Base-by-base conservation (phyloP, 2,329 filamentous ascomycete species). In the Geoglossum cookeanum region DNA sequence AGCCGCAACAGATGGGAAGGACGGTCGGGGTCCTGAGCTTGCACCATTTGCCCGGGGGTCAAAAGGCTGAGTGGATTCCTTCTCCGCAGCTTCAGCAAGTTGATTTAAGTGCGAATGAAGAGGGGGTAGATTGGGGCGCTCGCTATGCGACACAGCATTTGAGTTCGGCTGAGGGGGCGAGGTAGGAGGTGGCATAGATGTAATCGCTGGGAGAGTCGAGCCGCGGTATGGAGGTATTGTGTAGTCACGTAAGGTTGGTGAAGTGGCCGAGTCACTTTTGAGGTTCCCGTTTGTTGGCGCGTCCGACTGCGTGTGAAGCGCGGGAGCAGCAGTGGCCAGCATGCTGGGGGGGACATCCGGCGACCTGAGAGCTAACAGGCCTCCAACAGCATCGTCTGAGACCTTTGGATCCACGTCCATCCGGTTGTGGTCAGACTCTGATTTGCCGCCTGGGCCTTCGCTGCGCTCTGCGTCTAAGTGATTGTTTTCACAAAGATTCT, bases 81-180 rank as follows among this genome's bases (percentile, higher is more conserved):
- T 42, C n/a, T 58, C 48, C 22, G 56, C 56, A 45, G 56, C 56
- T 39, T 58, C 56, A 3, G 56, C 56, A 39, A 58, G 51, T 29
- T 58, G 51, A 13, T 27, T 52, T 22, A 57, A 39, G n/a, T 57
- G 55, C 1, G 37, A 48, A 13, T 51, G 42, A 7, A 58, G 22
- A 32, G 57, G 45, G 17, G 57, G 57, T 17, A 58, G 32, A 17
- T 44, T 58, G 8, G 30, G 53, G 8, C 48, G 35, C 17, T 57
- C 33, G n/a, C 35, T 39, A 44, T 56, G 30, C 33, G 27, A 39
- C 13, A 7, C 32, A n/a, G 49, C 29, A n/a, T 9, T 44, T 33
- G 42, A 33, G n/a, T 27, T 37, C 32, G 33, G 15, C 35, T 42
- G 39, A 29, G 39, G 35, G 33, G 47, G 56, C 15, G 33, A 48